Evolutionary conservation across 768 basidiomycete genomes (phyloP).

Genomic region (Lactarius sanguifluus): DNA sequence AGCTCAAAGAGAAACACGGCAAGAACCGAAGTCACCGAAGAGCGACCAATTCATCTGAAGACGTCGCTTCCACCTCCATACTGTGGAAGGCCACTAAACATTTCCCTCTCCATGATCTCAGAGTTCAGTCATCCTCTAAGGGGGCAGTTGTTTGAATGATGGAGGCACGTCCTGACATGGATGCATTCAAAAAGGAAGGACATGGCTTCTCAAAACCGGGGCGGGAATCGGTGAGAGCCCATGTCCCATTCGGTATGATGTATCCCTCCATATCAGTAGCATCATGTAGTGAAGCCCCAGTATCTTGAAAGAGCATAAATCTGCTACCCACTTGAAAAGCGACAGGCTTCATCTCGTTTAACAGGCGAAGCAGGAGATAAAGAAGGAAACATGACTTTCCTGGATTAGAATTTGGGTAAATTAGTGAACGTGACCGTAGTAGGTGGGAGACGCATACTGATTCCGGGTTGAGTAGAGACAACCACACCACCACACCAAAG

Average conservation of each 20-base stretch:
- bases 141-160: not conserved
- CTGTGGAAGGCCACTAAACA: not conserved
- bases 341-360: not conserved
- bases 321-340: not conserved
- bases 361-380: not conserved
- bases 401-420: not conserved
- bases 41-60: not conserved
- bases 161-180: not conserved
- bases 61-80: no score
- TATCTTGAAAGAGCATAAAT: not conserved
- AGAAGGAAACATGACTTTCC: not conserved
- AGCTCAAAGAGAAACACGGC: not conserved
- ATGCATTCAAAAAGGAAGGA: not conserved
- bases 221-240: not conserved
- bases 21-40: not conserved
- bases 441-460: not conserved
- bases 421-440: not conserved
- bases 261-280: not conserved
- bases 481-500: not conserved
- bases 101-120: not conserved
- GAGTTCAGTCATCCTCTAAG: accelerated
- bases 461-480: not conserved
- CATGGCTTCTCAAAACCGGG: not conserved
- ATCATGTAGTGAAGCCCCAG: not conserved
- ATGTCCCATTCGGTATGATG: not conserved